These are phyloP conservation scores for Cystobasidium onofrii DNA, from an alignment of 768 basidiomycete species.

Conservation along the genomic window DNA sequence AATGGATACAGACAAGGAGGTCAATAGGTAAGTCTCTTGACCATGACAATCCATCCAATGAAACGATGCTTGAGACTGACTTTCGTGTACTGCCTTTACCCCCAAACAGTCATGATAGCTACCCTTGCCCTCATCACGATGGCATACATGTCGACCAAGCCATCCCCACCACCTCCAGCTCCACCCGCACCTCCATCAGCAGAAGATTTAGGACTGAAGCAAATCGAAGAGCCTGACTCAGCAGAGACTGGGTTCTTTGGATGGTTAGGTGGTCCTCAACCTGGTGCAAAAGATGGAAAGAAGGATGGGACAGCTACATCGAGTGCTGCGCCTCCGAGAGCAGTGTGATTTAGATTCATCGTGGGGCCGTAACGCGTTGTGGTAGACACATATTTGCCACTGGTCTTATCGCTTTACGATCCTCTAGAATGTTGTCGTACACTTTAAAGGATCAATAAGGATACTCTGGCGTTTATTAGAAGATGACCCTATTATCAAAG, in stretches of 20 bases:
- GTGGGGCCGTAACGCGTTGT: no score
- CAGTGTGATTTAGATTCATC: not conserved
- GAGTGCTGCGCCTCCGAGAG: not conserved
- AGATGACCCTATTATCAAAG: no score
- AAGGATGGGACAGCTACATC: slow-evolving; percentile 4
- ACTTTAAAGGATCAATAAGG: no score
- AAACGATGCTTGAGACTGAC: not conserved
- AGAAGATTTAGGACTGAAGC: slow-evolving; percentile 20
- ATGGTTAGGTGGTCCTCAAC: slow-evolving; percentile 1
- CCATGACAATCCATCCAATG: not conserved
- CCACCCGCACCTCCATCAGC: slow-evolving; percentile 24
- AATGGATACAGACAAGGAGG: slow-evolving; percentile 48
- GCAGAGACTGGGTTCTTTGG: slow-evolving; percentile 27
- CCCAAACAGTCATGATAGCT: slow-evolving; percentile 32
- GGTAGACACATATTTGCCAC: no score
- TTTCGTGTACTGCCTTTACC: not conserved
- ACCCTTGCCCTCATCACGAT: slow-evolving; percentile 16
- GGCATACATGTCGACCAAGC: slow-evolving; percentile 22
- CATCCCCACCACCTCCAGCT: slow-evolving; percentile 19
- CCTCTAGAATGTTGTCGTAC: no score
- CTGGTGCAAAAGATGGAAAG: not conserved
- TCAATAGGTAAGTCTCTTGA: slow-evolving; percentile 39
- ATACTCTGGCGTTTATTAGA: no score
- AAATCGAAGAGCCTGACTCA: slow-evolving; percentile 28
- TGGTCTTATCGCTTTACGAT: no score